Evolutionary conservation across 2,329 filamentous ascomycete genomes (phyloP).

Genomic region (Diplodia corticola): DNA sequence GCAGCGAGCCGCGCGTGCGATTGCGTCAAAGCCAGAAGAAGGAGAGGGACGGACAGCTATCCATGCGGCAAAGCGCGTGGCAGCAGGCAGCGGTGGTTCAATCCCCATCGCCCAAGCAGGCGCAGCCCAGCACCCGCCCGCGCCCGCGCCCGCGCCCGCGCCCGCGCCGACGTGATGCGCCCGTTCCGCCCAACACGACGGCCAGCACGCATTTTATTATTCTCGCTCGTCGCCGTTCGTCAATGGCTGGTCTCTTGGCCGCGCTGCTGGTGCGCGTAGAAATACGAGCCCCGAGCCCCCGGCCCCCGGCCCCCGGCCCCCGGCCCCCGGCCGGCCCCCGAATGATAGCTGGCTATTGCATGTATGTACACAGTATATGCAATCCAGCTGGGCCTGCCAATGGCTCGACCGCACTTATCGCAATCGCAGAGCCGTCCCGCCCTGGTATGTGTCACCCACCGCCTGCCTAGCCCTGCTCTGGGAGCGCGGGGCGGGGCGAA

Average conservation of each 20-base stretch:
- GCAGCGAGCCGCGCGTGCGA: not conserved
- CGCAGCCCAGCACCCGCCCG: too few relatives aligned
- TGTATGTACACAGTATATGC: not conserved
- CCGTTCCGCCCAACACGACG: conserved; percentile 10
- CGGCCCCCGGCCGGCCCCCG: too few relatives aligned
- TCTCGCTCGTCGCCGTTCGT: not conserved
- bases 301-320: not conserved
- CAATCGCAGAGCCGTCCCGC: not conserved
- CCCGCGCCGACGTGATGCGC: not conserved
- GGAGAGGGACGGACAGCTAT: not conserved
- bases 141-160: not conserved
- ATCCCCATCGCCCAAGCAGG: not conserved
- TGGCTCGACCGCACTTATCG: not conserved
- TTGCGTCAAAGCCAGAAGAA: conserved; percentile 9
- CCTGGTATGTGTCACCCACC: conserved; percentile 2
- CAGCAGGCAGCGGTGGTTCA: not conserved
- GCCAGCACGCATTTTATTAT: too few relatives aligned
- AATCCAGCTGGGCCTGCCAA: not conserved
- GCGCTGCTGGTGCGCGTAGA: not conserved
- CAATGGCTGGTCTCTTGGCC: not conserved
- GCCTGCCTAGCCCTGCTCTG: too few relatives aligned
- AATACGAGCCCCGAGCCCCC: not conserved
- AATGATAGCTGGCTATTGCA: too few relatives aligned
- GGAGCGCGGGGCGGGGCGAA: not conserved
- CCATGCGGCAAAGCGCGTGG: conserved; percentile 7